These are phyloP conservation scores for Trametes coccinea DNA, from an alignment of 768 basidiomycete species.

Conservation along the genomic window DNA sequence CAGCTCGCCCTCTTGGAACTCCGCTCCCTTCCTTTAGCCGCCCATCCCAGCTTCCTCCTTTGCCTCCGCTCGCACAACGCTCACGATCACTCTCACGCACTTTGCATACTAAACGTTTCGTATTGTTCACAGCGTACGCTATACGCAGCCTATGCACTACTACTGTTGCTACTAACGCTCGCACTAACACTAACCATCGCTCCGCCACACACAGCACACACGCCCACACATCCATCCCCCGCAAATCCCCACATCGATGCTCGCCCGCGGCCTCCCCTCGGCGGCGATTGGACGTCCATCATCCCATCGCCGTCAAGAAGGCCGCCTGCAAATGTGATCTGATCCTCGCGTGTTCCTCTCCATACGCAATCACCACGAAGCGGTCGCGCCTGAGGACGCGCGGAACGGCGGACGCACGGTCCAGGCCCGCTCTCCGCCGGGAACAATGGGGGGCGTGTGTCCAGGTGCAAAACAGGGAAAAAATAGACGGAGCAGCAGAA, in stretches of 20 bases:
- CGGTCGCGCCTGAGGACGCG: slow-evolving; percentile 12
- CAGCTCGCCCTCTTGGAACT: slow-evolving; percentile 22
- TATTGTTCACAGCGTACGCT: slow-evolving; percentile 1
- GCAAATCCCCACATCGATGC: slow-evolving; percentile 8
- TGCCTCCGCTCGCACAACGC: not conserved
- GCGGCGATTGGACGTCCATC: slow-evolving; percentile 23
- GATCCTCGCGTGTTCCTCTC: slow-evolving; percentile 17
- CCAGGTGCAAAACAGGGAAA: slow-evolving; percentile 4
- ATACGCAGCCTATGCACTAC: not conserved
- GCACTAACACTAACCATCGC: not conserved
- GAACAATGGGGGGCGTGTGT: not conserved
- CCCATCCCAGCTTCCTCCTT: slow-evolving; percentile 14
- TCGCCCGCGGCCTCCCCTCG: slow-evolving; percentile 10
- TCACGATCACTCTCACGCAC: not conserved
- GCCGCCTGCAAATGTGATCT: slow-evolving; percentile 10
- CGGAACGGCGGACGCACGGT: not conserved
- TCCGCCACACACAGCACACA: not conserved
- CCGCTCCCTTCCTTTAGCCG: slow-evolving; percentile 31
- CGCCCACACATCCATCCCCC: not conserved
- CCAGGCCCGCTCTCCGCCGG: not conserved
- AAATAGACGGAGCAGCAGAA: slow-evolving; percentile 13
- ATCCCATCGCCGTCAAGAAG: slow-evolving; percentile 21
- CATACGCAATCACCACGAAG: slow-evolving; percentile 22
- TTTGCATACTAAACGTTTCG: not conserved
- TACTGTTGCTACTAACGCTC: not conserved